Conservation (phyloP, 495 filamentous ascomycete genomes). For the Aspergillus coremiiformis region DNA sequence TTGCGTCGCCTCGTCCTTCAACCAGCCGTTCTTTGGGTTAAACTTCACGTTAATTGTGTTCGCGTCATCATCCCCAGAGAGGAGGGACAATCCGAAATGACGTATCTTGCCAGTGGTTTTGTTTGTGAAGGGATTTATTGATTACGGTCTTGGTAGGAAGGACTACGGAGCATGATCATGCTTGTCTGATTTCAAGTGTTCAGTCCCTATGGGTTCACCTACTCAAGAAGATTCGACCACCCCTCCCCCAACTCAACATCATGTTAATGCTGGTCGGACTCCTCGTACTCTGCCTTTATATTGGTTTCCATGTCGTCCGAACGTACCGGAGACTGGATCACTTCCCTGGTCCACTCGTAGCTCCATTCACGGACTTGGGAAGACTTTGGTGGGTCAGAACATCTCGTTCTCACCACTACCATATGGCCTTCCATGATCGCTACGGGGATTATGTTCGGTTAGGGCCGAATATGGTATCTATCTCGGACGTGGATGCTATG, state of each 20-base stretch:
- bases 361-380: constrained; percentile 28
- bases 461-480: constrained; percentile 49
- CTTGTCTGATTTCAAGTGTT: too few species aligned
- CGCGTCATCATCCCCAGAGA: too few species aligned
- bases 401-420: constrained; percentile 20
- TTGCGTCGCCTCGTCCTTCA: background rate
- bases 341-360: constrained; percentile 40
- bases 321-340: background rate
- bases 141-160: too few species aligned
- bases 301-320: background rate
- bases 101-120: too few species aligned
- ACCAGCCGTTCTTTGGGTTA: too few species aligned
- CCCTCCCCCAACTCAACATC: background rate
- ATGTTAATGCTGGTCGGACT: background rate
- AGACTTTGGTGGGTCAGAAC: constrained; percentile 24
- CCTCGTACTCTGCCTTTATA: background rate
- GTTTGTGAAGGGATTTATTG: too few species aligned
- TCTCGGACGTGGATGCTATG: constrained; percentile 39
- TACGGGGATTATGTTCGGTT: constrained; percentile 50
- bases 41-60: too few species aligned
- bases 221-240: background rate
- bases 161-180: too few species aligned
- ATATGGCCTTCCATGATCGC: constrained; percentile 33
- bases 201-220: background rate
- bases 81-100: too few species aligned